These are phyloP conservation scores for Aaosphaeria pasadenensis DNA, from an alignment of 2,329 filamentous ascomycete genomes.

Conservation along the genomic window DNA sequence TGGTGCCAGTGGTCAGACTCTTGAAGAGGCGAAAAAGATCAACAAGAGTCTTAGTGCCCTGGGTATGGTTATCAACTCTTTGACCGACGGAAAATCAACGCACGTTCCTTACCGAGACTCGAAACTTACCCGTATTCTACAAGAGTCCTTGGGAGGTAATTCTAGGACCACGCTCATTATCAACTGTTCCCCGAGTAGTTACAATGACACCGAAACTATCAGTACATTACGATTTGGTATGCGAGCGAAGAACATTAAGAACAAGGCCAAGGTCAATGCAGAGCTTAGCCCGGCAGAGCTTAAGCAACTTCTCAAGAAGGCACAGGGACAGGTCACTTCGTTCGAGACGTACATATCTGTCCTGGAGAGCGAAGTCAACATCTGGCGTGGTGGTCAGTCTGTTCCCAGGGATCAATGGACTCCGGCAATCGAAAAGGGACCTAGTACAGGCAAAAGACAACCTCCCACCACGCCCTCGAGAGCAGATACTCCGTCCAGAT, in stretches of 20 bases:
- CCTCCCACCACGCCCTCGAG: conserved; percentile 48
- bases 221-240: conserved; percentile 93
- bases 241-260: conserved; percentile 97
- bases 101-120: conserved; percentile 97
- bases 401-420: conserved; percentile 92
- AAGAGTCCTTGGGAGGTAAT: conserved; percentile 97
- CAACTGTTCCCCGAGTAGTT: conserved; percentile 98
- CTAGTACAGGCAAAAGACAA: conserved; percentile 47
- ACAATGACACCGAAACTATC: conserved; percentile 94
- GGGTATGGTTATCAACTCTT: conserved; percentile 97
- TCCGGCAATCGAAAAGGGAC: conserved; percentile 58
- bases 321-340: conserved; percentile 81
- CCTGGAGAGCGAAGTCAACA: conserved; percentile 78
- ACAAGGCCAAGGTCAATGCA: conserved; percentile 99
- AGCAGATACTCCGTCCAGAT: conserved; percentile 60
- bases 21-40: conserved; percentile 99
- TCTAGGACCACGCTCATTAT: conserved; percentile 97
- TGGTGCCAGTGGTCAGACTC: conserved; percentile 90
- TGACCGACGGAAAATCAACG: conserved; percentile 95
- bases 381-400: conserved; percentile 83
- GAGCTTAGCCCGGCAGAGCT: conserved; percentile 94
- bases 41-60: conserved; percentile 98
- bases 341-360: conserved; percentile 84
- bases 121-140: conserved; percentile 92
- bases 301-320: conserved; percentile 89